Evolutionary conservation across 1,139 yeast genomes (phyloP).

Genomic region (Hansenula lynferdii): DNA sequence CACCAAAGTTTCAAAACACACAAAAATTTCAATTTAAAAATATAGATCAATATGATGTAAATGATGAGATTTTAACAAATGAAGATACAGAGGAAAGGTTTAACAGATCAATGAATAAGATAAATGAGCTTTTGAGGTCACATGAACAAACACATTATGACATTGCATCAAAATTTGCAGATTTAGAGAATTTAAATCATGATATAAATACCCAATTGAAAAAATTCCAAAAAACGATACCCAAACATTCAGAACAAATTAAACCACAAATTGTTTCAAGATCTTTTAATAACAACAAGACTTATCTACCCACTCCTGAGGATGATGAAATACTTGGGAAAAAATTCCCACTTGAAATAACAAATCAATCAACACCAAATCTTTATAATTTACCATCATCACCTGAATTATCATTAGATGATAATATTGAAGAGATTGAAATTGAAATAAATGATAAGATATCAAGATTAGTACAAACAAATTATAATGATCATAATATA

Average conservation of each 20-base stretch:
- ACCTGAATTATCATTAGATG: slow-evolving; percentile 11
- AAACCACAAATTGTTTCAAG: not conserved
- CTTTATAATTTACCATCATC: slow-evolving; percentile 15
- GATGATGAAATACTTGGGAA: slow-evolving; percentile 8
- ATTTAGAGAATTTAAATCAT: not conserved
- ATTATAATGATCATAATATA: slow-evolving; percentile 9
- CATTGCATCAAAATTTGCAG: not conserved
- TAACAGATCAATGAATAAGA: not conserved
- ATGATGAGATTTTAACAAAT: too few relatives aligned
- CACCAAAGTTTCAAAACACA: too few relatives aligned
- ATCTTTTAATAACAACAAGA: not conserved
- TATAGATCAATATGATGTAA: too few relatives aligned
- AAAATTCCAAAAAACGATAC: not conserved
- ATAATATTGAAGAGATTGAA: slow-evolving; percentile 15
- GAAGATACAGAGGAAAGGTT: too few relatives aligned
- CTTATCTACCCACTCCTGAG: slow-evolving; percentile 16
- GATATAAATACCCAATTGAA: not conserved
- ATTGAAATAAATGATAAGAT: slow-evolving; percentile 17
- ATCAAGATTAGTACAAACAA: slow-evolving; percentile 7
- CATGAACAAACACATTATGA: not conserved
- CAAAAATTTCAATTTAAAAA: too few relatives aligned
- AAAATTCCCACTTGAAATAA: not conserved
- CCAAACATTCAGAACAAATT: too few relatives aligned
- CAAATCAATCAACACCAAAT: not conserved
- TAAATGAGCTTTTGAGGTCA: not conserved